Evolutionary conservation across 2,329 filamentous ascomycete species (phyloP), one percentile per base, ranked within the genome.

Genomic region (Paecilomyces formosus): DNA sequence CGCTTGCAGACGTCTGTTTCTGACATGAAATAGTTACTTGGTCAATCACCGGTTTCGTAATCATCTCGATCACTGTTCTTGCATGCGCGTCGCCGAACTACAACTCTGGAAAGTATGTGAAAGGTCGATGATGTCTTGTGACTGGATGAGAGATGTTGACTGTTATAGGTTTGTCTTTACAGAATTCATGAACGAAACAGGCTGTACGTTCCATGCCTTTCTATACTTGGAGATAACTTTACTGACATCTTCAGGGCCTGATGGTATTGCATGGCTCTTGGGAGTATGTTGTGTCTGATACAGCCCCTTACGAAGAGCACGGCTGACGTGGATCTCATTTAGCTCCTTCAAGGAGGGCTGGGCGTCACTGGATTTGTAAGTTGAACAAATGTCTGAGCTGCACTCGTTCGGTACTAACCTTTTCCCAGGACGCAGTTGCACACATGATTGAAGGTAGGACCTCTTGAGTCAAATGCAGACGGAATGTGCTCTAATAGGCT

Each of bases 1-100:
- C 8, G 30, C 1, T 30, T 2, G 0, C 15, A 24, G 35, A 24
- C 1, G 22, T 28, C 31, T 11, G 50, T 15, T 45, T 24, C 18
- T 11, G 12, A 22, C n/a, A 53, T 58, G 60, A 26, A 63, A 15
- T 28, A 72, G 71, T 91, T 63, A 80, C 85, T 55, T 91, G 88
- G 88, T 88, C 85, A 2, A 76, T 91, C 2, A 72, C 79, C 1
- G 88, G 88, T 0, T 90, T 91, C 63, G 74, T 82, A 51, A 76
- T 90, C 58, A 89, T 91, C 63, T 87, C 79, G 61, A 88, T 90
- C 61, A 88, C 87, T 0, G 78, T 88, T 0, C 74, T 92, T 54
- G 80, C 86, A 3, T 88, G 85, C 66, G 79, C 86, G 0, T 81
- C 87, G 1, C 86, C 86, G 0, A 76, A 86, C 62, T 90, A 83